Conservation (phyloP, 1,284 basidiomycete genomes). For the Cryptococcus jaspeensis region DNA sequence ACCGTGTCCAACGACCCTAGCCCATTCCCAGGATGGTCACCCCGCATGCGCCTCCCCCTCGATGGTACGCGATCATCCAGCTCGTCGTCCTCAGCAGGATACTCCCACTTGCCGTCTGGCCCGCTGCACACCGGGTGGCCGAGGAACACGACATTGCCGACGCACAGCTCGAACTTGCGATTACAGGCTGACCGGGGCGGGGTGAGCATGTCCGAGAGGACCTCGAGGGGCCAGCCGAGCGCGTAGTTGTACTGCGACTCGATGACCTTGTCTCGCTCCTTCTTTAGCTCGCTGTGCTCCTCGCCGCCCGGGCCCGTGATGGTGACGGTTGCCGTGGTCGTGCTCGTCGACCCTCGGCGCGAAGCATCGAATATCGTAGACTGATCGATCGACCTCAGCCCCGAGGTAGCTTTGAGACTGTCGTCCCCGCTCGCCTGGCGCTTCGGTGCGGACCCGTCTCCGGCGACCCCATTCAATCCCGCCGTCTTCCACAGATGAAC, state of each 20-base stretch:
- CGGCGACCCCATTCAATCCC: not conserved
- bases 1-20: constrained; percentile 23
- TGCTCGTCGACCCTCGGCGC: constrained; percentile 13
- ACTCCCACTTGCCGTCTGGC: constrained; percentile 65
- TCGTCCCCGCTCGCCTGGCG: constrained; percentile 1
- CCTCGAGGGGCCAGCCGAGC: constrained; percentile 76
- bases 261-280: constrained; percentile 18
- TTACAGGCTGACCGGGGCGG: constrained; percentile 80
- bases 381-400: constrained; percentile 10
- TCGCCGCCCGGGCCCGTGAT: not conserved
- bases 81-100: constrained; percentile 29
- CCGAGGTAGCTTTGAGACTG: not conserved
- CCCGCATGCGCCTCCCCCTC: constrained; percentile 16
- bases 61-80: constrained; percentile 15
- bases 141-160: constrained; percentile 91
- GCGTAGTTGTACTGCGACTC: constrained; percentile 41
- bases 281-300: constrained; percentile 6
- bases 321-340: constrained; percentile 5
- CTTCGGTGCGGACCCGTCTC: not conserved
- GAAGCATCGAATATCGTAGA: constrained; percentile 11
- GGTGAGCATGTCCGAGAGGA: constrained; percentile 77
- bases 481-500: constrained; percentile 12
- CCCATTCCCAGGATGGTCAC: constrained; percentile 1
- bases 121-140: constrained; percentile 89
- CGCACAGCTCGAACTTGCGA: constrained; percentile 87